Evolutionary conservation across 805 yeast genomes (phyloP).

Genomic region (Saccharomycopsis fodiens): DNA sequence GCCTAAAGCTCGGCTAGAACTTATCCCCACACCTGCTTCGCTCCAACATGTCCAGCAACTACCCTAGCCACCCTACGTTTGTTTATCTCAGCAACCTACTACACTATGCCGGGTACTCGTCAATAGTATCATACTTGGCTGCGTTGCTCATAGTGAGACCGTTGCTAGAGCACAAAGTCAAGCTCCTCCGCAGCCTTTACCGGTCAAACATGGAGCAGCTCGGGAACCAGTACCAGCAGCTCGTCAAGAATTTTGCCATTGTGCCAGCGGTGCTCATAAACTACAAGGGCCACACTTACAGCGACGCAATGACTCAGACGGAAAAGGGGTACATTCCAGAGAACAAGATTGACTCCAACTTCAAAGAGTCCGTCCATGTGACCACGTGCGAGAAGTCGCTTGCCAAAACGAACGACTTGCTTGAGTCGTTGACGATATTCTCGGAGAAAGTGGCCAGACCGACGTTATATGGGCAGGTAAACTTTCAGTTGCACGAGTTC

Average conservation of each 20-base stretch:
- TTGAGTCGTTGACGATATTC: slow-evolving; percentile 6
- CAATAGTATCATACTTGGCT: slow-evolving; percentile 9
- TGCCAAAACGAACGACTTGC: not conserved
- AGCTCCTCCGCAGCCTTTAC: slow-evolving; percentile 7
- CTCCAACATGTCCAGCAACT: too few species aligned
- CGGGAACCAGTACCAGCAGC: slow-evolving; percentile 1
- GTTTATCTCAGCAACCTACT: slow-evolving; percentile 15
- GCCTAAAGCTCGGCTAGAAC: too few species aligned
- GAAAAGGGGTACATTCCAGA: not conserved
- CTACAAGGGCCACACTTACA: slow-evolving; percentile 4
- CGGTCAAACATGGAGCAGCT: slow-evolving; percentile 7
- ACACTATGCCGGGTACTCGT: slow-evolving; percentile 16
- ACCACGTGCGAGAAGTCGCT: slow-evolving; percentile 9
- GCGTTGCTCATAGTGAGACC: slow-evolving; percentile 16
- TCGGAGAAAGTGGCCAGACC: slow-evolving; percentile 1
- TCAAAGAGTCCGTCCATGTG: slow-evolving; percentile 12
- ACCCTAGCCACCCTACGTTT: slow-evolving; percentile 15
- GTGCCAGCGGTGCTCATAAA: slow-evolving; percentile 12
- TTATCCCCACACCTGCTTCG: too few species aligned
- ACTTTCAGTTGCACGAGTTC: slow-evolving; percentile 4
- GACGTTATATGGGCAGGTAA: slow-evolving; percentile 2
- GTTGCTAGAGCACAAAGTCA: slow-evolving; percentile 13
- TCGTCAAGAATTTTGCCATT: slow-evolving; percentile 6
- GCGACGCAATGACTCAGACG: slow-evolving; percentile 16
- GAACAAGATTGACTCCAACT: slow-evolving; percentile 1